phyloP scores from a whole-genome alignment of 2,329 filamentous ascomycete species.

The Aaosphaeria pasadenensis region DNA sequence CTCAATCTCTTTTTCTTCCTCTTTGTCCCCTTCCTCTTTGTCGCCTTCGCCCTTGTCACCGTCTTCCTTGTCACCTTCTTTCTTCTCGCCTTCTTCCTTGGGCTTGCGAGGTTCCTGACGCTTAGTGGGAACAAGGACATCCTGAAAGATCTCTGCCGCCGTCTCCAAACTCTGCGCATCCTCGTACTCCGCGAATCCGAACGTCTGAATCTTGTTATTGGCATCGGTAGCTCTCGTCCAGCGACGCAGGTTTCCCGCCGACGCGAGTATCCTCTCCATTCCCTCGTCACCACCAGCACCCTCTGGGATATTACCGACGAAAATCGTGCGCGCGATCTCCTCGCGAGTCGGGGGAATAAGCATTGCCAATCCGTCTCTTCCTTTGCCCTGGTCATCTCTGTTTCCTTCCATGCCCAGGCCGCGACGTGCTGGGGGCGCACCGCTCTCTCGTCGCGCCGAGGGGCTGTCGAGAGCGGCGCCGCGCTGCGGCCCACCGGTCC shows the following conservation, averaged over 20 bases:
- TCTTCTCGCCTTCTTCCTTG: slow-evolving; percentile 54
- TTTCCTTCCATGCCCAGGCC: slow-evolving; percentile 56
- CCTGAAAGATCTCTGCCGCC: slow-evolving; percentile 79
- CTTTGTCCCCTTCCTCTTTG: slow-evolving; percentile 49
- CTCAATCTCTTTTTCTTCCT: slow-evolving; percentile 52
- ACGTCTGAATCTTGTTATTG: slow-evolving; percentile 78
- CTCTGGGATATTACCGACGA: slow-evolving; percentile 81
- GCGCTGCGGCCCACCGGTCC: slow-evolving; percentile 68
- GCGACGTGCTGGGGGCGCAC: slow-evolving; percentile 37
- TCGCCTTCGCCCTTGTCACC: slow-evolving; percentile 44
- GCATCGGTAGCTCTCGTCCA: slow-evolving; percentile 80
- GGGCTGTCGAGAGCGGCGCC: slow-evolving; percentile 40
- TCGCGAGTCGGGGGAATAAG: slow-evolving; percentile 81
- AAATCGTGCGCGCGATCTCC: slow-evolving; percentile 88
- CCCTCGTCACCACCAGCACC: slow-evolving; percentile 73
- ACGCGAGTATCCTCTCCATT: slow-evolving; percentile 72
- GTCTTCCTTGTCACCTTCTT: slow-evolving; percentile 34
- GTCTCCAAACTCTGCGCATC: slow-evolving; percentile 83
- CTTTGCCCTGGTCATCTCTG: slow-evolving; percentile 60
- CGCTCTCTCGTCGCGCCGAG: slow-evolving; percentile 50
- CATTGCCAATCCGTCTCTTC: slow-evolving; percentile 67
- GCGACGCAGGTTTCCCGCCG: slow-evolving; percentile 75
- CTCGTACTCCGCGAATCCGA: slow-evolving; percentile 95
- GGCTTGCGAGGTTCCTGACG: slow-evolving; percentile 58
- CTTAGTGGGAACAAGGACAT: slow-evolving; percentile 77